These are phyloP conservation scores for Cryphonectria naterciae DNA, from an alignment of 2,329 filamentous ascomycete genomes.

Conservation along the genomic window DNA sequence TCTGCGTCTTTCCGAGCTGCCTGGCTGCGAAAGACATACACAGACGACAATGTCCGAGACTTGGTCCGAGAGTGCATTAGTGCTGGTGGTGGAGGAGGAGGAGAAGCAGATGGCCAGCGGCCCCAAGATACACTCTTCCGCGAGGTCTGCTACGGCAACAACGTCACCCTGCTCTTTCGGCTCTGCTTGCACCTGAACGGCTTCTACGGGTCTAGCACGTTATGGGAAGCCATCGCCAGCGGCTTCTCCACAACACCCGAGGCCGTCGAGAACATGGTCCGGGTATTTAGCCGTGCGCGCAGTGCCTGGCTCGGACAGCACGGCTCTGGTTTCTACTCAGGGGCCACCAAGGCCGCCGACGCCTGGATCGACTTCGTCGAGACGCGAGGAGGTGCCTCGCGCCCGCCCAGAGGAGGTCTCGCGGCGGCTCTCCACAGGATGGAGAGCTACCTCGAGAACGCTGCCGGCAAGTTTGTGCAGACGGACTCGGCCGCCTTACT, in stretches of 20 bases:
- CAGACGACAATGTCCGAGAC: neutral
- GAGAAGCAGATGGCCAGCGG: neutral
- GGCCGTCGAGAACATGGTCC: neutral
- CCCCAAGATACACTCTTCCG: neutral
- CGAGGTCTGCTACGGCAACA: constrained; percentile 26
- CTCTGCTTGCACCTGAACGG: neutral
- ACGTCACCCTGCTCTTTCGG: constrained; percentile 23
- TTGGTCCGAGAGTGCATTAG: neutral
- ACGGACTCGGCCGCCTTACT: neutral
- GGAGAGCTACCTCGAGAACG: neutral
- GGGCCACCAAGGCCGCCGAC: constrained; percentile 14
- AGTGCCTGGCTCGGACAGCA: neutral
- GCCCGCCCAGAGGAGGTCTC: too few relatives aligned
- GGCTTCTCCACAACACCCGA: neutral
- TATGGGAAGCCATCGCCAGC: constrained; percentile 15
- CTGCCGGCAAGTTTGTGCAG: constrained; percentile 2
- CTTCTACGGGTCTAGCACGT: neutral
- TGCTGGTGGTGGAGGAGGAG: neutral
- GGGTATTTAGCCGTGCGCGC: constrained; percentile 12
- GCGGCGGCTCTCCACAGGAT: neutral
- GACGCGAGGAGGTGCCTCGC: too few relatives aligned
- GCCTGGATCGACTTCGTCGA: neutral
- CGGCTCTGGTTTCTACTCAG: neutral
- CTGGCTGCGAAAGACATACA: constrained; percentile 18
- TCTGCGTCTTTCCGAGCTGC: neutral